Evolutionary conservation across 495 filamentous ascomycete species (phyloP).

Genomic region (Glutinoglossum americanum): DNA sequence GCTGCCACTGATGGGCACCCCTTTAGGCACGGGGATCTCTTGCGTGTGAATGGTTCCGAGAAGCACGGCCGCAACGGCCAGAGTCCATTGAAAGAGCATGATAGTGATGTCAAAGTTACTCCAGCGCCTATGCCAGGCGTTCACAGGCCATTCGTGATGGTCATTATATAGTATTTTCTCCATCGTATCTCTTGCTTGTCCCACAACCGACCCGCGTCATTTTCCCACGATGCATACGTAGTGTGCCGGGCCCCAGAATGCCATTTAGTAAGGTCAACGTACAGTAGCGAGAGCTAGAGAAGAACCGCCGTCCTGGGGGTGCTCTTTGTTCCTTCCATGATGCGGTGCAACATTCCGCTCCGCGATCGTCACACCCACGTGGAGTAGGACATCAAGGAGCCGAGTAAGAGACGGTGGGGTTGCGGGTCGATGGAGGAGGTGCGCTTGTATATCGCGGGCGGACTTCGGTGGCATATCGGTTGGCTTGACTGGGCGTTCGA

Average conservation of each 20-base stretch:
- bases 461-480: neutral
- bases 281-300: too few relatives aligned
- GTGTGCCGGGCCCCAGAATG: neutral
- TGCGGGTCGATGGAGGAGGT: too few relatives aligned
- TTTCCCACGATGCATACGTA: too few relatives aligned
- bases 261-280: too few relatives aligned
- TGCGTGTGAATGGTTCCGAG: neutral
- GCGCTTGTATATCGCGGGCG: neutral
- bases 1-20: slow-evolving; percentile 16
- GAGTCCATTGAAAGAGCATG: neutral
- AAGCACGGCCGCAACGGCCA: neutral
- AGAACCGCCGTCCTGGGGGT: too few relatives aligned
- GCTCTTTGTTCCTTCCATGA: too few relatives aligned
- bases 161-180: neutral
- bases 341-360: too few relatives aligned
- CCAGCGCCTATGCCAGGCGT: neutral
- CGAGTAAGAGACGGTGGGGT: too few relatives aligned
- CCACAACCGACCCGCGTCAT: too few relatives aligned
- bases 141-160: neutral
- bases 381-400: too few relatives aligned
- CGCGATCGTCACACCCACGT: too few relatives aligned
- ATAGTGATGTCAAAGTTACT: neutral
- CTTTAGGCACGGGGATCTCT: slow-evolving; percentile 15
- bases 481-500: neutral
- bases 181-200: neutral